These are phyloP conservation scores for Sungouiozyma ichnusensis DNA, from an alignment of 805 yeast genomes.

Conservation along the genomic window DNA sequence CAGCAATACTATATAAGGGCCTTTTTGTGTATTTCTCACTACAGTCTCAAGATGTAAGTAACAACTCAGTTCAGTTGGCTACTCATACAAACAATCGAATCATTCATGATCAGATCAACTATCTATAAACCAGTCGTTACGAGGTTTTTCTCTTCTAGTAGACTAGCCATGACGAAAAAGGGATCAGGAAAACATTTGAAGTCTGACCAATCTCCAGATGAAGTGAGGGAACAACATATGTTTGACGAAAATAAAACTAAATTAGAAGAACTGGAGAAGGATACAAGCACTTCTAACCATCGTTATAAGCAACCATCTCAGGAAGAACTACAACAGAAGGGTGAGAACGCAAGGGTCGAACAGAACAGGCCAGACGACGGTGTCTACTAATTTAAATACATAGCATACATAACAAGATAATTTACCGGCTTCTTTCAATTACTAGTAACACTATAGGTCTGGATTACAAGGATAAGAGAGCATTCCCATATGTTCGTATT, in stretches of 20 bases:
- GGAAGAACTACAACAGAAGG: slow-evolving; percentile 20
- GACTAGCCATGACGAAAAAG: not conserved
- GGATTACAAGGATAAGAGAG: no score
- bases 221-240: slow-evolving; percentile 16
- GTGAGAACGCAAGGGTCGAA: slow-evolving; percentile 26
- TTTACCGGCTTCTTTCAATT: no score
- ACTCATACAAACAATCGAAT: no score
- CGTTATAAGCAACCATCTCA: slow-evolving; percentile 13
- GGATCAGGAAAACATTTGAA: slow-evolving; percentile 7
- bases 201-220: slow-evolving; percentile 11
- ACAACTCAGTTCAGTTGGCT: no score
- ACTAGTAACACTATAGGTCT: no score
- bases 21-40: no score
- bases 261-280: slow-evolving; percentile 22
- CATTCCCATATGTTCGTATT: no score
- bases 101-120: no score
- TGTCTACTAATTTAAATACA: slow-evolving; percentile 14
- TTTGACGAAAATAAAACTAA: slow-evolving; percentile 22
- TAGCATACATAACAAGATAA: no score
- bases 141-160: not conserved
- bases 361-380: slow-evolving; percentile 31
- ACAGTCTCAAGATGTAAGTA: no score
- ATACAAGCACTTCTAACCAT: slow-evolving; percentile 1
- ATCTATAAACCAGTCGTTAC: not conserved
- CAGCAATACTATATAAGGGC: no score